These are phyloP conservation scores for Sambucus nigra DNA, from an alignment of 129 eudicot species.

Conservation along the genomic window DNA sequence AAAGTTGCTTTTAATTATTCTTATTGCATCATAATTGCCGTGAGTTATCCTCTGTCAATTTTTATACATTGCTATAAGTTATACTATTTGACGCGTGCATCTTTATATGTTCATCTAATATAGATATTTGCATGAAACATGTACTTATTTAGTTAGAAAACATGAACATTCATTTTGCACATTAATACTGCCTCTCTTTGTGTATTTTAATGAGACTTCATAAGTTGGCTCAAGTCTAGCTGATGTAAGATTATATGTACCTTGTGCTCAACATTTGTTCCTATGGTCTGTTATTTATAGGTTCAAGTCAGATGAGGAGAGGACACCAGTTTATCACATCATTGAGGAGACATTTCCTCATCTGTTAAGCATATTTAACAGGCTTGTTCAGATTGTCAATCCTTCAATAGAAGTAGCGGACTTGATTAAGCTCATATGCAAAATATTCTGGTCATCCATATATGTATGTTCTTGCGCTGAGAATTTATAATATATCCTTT, in stretches of 20 bases:
- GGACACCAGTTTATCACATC: conserved; percentile 69
- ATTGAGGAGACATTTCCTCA: conserved; percentile 91
- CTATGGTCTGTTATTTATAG: conserved; percentile 27
- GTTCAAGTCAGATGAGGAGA: conserved; percentile 97
- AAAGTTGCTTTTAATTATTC: not conserved
- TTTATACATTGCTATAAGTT: too few relatives aligned
- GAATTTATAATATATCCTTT: not conserved
- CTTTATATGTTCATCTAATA: too few relatives aligned
- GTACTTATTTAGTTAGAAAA: too few relatives aligned
- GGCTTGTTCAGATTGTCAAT: conserved; percentile 71
- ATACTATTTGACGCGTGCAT: too few relatives aligned
- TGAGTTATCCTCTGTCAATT: not conserved
- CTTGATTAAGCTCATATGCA: conserved; percentile 87
- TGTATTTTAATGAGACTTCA: too few relatives aligned
- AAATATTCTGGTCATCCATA: conserved; percentile 96
- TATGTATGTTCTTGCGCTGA: conserved; percentile 44
- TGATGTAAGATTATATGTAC: not conserved
- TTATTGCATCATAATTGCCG: not conserved
- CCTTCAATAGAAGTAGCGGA: conserved; percentile 85
- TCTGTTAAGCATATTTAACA: conserved; percentile 62
- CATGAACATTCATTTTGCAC: too few relatives aligned
- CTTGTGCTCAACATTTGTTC: not conserved
- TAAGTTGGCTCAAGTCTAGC: too few relatives aligned
- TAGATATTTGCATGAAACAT: too few relatives aligned
- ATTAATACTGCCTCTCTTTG: too few relatives aligned